phyloP scores from a whole-genome alignment of 2,329 filamentous ascomycete genomes.

The Ophiosphaerella herpotricha region DNA sequence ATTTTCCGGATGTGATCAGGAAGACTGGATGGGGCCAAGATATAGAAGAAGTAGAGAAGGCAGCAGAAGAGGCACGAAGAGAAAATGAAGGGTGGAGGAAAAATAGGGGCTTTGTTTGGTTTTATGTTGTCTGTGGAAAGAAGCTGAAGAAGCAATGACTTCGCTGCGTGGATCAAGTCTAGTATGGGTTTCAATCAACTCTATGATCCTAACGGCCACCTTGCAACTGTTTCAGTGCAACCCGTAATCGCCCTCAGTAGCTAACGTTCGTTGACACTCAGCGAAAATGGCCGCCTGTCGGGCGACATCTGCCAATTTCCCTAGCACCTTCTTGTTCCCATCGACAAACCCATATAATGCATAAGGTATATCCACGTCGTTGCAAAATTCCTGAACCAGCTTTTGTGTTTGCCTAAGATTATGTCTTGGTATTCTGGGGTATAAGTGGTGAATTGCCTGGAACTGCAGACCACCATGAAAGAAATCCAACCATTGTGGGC shows the following conservation, averaged over 20 bases:
- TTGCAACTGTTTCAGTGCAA: slow-evolving; percentile 22
- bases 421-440: slow-evolving; percentile 69
- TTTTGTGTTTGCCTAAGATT: slow-evolving; percentile 66
- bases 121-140: slow-evolving; percentile 9
- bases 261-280: slow-evolving; percentile 56
- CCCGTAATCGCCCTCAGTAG: slow-evolving; percentile 37
- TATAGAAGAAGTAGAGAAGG: neutral
- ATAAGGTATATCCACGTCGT: slow-evolving; percentile 68
- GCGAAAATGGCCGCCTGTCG: slow-evolving; percentile 65
- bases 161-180: neutral
- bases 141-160: neutral
- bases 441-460: slow-evolving; percentile 72
- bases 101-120: slow-evolving; percentile 4
- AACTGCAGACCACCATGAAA: slow-evolving; percentile 75
- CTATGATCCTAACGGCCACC: neutral
- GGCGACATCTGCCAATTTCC: slow-evolving; percentile 61
- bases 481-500: slow-evolving; percentile 72
- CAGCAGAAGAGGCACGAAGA: neutral
- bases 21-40: neutral
- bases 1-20: neutral
- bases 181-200: neutral
- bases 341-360: slow-evolving; percentile 65
- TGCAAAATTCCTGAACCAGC: slow-evolving; percentile 66
- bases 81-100: neutral
- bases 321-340: slow-evolving; percentile 63